phyloP scores from a whole-genome alignment of 768 basidiomycete species.

The Xerocomus brunneocitrinus region DNA sequence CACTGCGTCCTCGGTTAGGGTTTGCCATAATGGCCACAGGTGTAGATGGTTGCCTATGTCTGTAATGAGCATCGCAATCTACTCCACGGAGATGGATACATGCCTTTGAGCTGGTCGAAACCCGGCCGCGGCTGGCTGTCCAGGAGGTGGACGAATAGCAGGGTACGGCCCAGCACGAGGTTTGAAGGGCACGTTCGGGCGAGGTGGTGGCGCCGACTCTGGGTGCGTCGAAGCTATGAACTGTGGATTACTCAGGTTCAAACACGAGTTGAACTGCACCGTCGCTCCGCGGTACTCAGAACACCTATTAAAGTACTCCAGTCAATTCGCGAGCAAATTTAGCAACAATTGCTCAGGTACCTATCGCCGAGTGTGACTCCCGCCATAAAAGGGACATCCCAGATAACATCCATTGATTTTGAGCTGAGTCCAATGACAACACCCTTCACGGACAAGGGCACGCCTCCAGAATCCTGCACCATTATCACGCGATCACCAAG shows the following conservation, averaged over 20 bases:
- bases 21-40: constrained; percentile 74
- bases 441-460: constrained; percentile 87
- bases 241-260: constrained; percentile 85
- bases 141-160: constrained; percentile 48
- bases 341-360: constrained; percentile 33
- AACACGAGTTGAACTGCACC: constrained; percentile 79
- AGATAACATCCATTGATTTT: constrained; percentile 89
- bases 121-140: constrained; percentile 53
- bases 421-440: constrained; percentile 87
- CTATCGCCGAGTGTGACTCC: constrained; percentile 82
- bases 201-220: constrained; percentile 45
- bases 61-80: neutral
- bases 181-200: constrained; percentile 51
- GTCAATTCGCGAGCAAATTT: neutral
- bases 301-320: constrained; percentile 49
- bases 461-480: constrained; percentile 92
- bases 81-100: neutral
- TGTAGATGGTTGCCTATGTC: constrained; percentile 31
- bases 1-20: constrained; percentile 48
- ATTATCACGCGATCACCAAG: constrained; percentile 94
- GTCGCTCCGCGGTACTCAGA: constrained; percentile 90
- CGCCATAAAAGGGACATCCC: constrained; percentile 95
- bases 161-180: constrained; percentile 68
- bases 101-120: constrained; percentile 52
- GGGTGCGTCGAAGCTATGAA: constrained; percentile 75